Evolutionary conservation across 2,329 filamentous ascomycete species (phyloP).

Genomic region (Claviceps monticola): DNA sequence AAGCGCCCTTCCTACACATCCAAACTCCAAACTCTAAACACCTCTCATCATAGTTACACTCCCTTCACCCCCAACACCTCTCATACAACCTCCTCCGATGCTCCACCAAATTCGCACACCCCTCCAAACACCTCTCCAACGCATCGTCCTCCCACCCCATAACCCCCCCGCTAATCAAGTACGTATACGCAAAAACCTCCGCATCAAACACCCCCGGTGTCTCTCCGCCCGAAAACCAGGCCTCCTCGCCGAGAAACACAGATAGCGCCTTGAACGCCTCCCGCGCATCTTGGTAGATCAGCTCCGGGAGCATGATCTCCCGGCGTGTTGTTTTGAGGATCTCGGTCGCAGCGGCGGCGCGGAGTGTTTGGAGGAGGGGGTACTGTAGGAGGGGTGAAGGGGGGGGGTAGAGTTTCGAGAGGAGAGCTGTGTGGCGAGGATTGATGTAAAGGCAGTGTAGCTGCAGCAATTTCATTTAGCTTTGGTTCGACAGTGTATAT

Average conservation of each 20-base stretch:
- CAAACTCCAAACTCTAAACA: neutral
- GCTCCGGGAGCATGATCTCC: slow-evolving; percentile 16
- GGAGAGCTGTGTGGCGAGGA: slow-evolving; percentile 52
- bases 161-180: slow-evolving; percentile 47
- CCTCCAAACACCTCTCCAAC: slow-evolving; percentile 41
- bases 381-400: slow-evolving; percentile 48
- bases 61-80: slow-evolving; percentile 14
- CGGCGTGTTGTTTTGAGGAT: slow-evolving; percentile 48
- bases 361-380: slow-evolving; percentile 52
- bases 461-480: slow-evolving; percentile 20
- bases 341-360: slow-evolving; percentile 58
- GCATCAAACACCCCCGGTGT: slow-evolving; percentile 71
- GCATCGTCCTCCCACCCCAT: slow-evolving; percentile 47
- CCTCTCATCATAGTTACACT: neutral
- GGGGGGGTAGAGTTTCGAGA: slow-evolving; percentile 59
- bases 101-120: slow-evolving; percentile 46
- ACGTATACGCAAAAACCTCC: slow-evolving; percentile 77
- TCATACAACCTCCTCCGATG: slow-evolving; percentile 24
- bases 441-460: slow-evolving; percentile 73
- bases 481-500: slow-evolving; percentile 4
- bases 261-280: slow-evolving; percentile 34
- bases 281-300: slow-evolving; percentile 29
- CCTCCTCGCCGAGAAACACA: slow-evolving; percentile 22
- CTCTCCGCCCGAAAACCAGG: slow-evolving; percentile 36
- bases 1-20: neutral